phyloP scores from a whole-genome alignment of 1,284 basidiomycete species.

The Schizopora paradoxa region DNA sequence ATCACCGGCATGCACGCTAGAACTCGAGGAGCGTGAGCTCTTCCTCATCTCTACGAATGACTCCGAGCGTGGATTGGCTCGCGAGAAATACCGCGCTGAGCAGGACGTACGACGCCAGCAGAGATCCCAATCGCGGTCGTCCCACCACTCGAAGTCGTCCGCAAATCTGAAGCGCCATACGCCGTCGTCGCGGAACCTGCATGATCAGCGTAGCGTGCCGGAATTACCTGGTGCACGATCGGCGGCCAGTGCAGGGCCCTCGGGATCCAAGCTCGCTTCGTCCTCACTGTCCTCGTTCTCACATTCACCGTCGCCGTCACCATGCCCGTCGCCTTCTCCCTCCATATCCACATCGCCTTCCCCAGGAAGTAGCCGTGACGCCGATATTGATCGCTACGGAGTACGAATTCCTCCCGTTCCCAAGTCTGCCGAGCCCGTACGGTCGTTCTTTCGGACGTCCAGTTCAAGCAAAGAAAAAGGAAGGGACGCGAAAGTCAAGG shows the following conservation, averaged over 20 bases:
- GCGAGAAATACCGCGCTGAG: conserved; percentile 52
- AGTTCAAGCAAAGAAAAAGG: too few relatives aligned
- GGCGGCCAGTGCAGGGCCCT: too few relatives aligned
- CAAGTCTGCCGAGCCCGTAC: conserved; percentile 2
- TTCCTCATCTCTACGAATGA: conserved; percentile 62
- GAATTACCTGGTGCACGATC: too few relatives aligned
- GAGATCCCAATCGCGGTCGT: too few relatives aligned
- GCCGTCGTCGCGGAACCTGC: too few relatives aligned
- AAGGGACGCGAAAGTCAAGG: too few relatives aligned
- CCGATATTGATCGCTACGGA: neutral
- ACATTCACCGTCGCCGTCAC: too few relatives aligned
- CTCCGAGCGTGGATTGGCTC: conserved; percentile 59
- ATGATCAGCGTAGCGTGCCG: too few relatives aligned
- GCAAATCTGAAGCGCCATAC: too few relatives aligned
- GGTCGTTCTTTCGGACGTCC: conserved; percentile 5
- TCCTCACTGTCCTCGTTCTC: too few relatives aligned
- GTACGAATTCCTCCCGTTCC: conserved; percentile 14
- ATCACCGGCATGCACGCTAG: conserved; percentile 53
- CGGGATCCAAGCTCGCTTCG: neutral
- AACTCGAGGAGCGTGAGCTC: conserved; percentile 64
- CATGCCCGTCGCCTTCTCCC: conserved; percentile 27
- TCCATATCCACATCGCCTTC: conserved; percentile 60
- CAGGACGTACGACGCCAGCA: too few relatives aligned
- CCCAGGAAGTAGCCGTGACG: conserved; percentile 19
- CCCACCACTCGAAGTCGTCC: too few relatives aligned